A percentile compares a stretch with the other conserved stretches of the same genome.
These are phyloP conservation scores for Periconia digitata DNA, from an alignment of 2,329 filamentous ascomycete genomes.

Conservation along the genomic window DNA sequence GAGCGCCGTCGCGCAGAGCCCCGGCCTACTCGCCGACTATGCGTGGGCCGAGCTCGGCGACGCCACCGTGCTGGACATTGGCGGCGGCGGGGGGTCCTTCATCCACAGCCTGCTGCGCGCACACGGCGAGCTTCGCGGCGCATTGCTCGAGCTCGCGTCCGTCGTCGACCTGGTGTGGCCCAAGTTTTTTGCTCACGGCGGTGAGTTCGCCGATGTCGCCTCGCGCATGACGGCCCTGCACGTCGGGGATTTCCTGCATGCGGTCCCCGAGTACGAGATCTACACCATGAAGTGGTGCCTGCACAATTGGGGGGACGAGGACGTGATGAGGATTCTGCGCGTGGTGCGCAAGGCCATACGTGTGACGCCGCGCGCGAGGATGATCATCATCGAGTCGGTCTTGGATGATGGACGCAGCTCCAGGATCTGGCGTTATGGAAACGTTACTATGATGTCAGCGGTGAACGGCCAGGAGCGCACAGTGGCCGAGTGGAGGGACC, in stretches of 20 bases:
- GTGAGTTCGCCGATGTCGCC: no score
- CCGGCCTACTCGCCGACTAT: no score
- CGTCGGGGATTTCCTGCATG: slow-evolving; percentile 43
- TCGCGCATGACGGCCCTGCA: slow-evolving; percentile 19
- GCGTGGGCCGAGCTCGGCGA: no score
- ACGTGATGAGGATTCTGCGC: slow-evolving; percentile 31
- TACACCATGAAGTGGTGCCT: slow-evolving; percentile 48
- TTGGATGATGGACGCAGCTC: slow-evolving; percentile 31
- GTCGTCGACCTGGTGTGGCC: no score
- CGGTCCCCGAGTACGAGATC: slow-evolving; percentile 34
- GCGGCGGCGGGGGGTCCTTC: no score
- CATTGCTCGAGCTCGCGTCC: no score
- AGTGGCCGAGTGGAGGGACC: slow-evolving; percentile 28
- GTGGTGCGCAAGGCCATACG: slow-evolving; percentile 37
- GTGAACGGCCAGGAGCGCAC: slow-evolving; percentile 36
- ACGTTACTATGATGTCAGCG: slow-evolving; percentile 48
- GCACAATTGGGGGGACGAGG: slow-evolving; percentile 46
- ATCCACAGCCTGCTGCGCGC: no score
- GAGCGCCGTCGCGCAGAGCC: no score
- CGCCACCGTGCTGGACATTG: no score
- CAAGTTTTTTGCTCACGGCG: no score
- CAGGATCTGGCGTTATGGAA: slow-evolving; percentile 42
- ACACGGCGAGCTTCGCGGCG: no score
- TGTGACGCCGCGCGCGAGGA: slow-evolving; percentile 19
- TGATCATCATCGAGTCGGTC: slow-evolving; percentile 45